Conservation (phyloP, 176 grass and related monocot genomes). For the Oryza brachyantha region DNA sequence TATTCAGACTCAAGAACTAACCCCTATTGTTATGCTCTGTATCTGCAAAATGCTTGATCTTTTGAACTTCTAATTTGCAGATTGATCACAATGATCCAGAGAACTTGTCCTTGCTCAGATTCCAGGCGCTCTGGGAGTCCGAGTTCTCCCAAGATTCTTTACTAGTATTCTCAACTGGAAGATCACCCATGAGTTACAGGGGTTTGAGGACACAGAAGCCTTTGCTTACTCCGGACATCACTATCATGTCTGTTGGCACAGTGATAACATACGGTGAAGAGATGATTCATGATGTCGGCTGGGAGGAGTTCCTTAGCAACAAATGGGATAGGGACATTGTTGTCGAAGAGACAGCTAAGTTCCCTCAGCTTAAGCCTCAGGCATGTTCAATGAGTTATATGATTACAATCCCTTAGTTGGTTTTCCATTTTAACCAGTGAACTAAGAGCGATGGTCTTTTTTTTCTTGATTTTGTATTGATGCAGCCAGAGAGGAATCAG, state of each 20-base stretch:
- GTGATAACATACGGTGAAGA: conserved; percentile 84
- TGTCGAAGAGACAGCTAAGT: conserved; percentile 68
- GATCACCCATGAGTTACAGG: conserved; percentile 70
- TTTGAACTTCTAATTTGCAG: conserved; percentile 34
- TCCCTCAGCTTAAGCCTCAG: conserved; percentile 73
- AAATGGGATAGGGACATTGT: conserved; percentile 82
- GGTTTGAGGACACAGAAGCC: conserved; percentile 75
- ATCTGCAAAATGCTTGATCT: background rate
- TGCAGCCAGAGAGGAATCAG: conserved; percentile 71
- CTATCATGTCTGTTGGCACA: conserved; percentile 92
- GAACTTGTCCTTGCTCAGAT: conserved; percentile 70
- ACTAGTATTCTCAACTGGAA: conserved; percentile 82
- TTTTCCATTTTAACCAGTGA: background rate
- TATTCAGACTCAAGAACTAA: background rate
- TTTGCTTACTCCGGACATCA: conserved; percentile 80
- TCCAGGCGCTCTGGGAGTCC: conserved; percentile 73
- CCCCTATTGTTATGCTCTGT: background rate
- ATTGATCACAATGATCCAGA: conserved; percentile 72
- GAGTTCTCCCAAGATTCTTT: conserved; percentile 70
- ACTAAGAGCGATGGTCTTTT: background rate
- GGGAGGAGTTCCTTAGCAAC: conserved; percentile 61
- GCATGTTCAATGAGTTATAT: conserved; percentile 25
- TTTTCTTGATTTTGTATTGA: background rate
- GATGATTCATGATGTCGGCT: conserved; percentile 77
- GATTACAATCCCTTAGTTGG: background rate